These are phyloP conservation scores for Calonectria leucothoes DNA, from an alignment of 2,329 filamentous ascomycete genomes.

Conservation along the genomic window DNA sequence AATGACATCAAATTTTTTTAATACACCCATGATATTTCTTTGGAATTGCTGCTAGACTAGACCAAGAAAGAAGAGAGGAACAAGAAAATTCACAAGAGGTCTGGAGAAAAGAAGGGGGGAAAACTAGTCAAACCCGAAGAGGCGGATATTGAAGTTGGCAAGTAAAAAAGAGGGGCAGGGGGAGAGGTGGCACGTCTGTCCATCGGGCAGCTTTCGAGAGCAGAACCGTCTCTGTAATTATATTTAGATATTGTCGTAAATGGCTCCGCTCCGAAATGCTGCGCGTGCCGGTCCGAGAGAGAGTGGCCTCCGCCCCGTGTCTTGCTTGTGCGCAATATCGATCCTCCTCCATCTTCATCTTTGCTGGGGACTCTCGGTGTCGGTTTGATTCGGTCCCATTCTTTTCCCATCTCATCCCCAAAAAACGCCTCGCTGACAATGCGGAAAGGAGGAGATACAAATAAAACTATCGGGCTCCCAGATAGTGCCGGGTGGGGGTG, in stretches of 20 bases:
- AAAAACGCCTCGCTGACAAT: constrained; percentile 49
- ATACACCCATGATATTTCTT: constrained; percentile 32
- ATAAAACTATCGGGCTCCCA: constrained; percentile 23
- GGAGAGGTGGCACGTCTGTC: background rate
- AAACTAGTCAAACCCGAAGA: constrained; percentile 3
- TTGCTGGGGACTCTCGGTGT: background rate
- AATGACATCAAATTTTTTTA: constrained; percentile 13
- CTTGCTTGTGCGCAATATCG: background rate
- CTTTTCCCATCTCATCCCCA: constrained; percentile 40
- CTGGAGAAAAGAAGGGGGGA: constrained; percentile 21
- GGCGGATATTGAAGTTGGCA: background rate
- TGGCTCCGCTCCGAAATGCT: constrained; percentile 10
- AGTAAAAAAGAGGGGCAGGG: background rate
- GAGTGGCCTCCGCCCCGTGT: too few species aligned
- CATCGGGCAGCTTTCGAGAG: background rate
- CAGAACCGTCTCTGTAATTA: constrained; percentile 3
- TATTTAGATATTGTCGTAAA: background rate
- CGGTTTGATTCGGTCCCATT: constrained; percentile 23
- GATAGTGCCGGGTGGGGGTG: background rate
- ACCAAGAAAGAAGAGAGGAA: constrained; percentile 31
- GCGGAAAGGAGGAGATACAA: constrained; percentile 40
- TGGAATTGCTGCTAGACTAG: constrained; percentile 39
- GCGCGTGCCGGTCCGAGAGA: background rate
- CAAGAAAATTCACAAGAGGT: constrained; percentile 15
- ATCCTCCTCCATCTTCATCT: constrained; percentile 5